Base-by-base conservation (phyloP, 495 filamentous ascomycete species). In the Aspergillus mulundensis region DNA sequence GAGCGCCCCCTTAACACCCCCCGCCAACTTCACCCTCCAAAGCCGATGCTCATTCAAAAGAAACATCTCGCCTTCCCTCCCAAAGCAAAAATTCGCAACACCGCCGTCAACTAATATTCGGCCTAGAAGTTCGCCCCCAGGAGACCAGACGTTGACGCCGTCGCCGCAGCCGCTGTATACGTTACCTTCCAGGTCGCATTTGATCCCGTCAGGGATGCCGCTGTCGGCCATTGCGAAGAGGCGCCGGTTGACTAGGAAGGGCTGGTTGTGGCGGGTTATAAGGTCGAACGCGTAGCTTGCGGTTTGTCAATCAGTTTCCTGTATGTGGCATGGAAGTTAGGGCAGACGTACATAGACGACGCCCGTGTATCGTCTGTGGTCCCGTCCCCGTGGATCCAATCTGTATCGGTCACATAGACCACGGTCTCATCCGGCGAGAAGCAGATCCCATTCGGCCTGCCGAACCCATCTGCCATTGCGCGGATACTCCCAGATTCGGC, bases 81-180 rank as follows among this genome's bases (percentile, higher is more conserved):
- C 74, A 59, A 79, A 79, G 47, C 70, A 76, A 52, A 79, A 78
- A 50, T 77, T 77, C 1, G 73, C 68, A 44, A 70, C 66, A 1
- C 70, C 70, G 1, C 70, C 67, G 5, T 68, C 50, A 32, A 77
- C 66, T 32, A 76, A 73, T 18, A 83, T 81, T 63, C 77, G 79
- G 3, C 83, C 84, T 5, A 87, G 63, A 3, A 85, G 70, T 5
- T 72, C 77, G 15, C 83, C 83, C 0, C 77, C 77, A 3, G 77
- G 68, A 47, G 78, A 82, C 72, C 74, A 87, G 4, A 87, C 79
- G 44, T 85, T 76, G n/a, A 86, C 72, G 21, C 84, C 84, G 57
- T 85, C 84, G 3, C 81, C 82, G 42, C 76, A 80, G 3, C 78
- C 84, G 20, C 75, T 70, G 57, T 85, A 87, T 5, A 87, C 77